Percentiles rank a stretch among this genome's conserved stretches.
Evolutionary conservation across 106 monocot species (phyloP).

Genomic region (Platanthera zijinensis): DNA sequence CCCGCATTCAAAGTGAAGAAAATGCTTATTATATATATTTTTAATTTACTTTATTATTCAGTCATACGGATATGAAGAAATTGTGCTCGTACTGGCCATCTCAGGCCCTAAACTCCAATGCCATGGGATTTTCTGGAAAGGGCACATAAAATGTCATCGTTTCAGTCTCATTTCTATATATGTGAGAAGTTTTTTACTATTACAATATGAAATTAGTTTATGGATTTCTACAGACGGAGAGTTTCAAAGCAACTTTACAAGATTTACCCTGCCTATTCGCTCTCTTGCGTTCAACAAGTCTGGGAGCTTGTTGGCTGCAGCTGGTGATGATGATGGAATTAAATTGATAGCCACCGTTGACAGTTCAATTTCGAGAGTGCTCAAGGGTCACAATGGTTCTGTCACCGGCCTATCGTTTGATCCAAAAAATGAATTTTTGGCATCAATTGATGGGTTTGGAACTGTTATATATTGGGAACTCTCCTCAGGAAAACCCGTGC

Average conservation of each 20-base stretch:
- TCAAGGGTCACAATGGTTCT: constrained; percentile 81
- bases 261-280: constrained; percentile 88
- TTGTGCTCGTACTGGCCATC: no score
- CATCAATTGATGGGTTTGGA: constrained; percentile 70
- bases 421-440: constrained; percentile 79
- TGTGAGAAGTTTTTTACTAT: neutral
- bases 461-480: constrained; percentile 93
- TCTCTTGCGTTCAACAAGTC: constrained; percentile 83
- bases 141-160: neutral
- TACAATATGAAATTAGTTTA: neutral
- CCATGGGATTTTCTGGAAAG: no score
- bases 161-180: neutral
- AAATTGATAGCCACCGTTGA: constrained; percentile 93
- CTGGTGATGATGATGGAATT: constrained; percentile 97
- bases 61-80: no score
- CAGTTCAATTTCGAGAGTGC: constrained; percentile 74
- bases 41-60: no score
- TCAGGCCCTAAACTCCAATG: no score
- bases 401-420: constrained; percentile 81
- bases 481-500: constrained; percentile 55
- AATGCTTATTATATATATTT: no score
- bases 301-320: constrained; percentile 86
- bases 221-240: constrained; percentile 45
- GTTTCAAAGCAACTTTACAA: constrained; percentile 86
- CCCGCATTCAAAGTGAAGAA: neutral